phyloP scores from a whole-genome alignment of 495 filamentous ascomycete species.

The Penicillium simplicissimum region DNA sequence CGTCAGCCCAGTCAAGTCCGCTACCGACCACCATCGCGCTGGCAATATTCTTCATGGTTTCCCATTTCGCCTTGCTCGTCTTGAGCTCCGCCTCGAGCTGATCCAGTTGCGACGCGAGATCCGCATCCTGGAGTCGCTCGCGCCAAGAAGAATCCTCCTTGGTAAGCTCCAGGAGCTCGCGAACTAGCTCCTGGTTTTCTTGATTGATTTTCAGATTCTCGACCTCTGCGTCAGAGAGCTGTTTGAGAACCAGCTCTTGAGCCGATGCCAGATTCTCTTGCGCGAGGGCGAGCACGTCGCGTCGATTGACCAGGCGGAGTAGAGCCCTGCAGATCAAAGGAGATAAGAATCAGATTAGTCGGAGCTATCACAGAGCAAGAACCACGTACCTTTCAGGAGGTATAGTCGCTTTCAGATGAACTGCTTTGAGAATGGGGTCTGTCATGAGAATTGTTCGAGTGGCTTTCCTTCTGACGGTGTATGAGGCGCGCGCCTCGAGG shows the following conservation, averaged over 20 bases:
- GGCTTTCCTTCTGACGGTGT: conserved; percentile 66
- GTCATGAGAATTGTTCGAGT: conserved; percentile 64
- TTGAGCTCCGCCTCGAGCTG: conserved; percentile 57
- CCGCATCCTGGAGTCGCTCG: conserved; percentile 51
- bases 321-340: conserved; percentile 55
- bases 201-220: conserved; percentile 54
- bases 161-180: conserved; percentile 60
- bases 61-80: conserved; percentile 62
- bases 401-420: conserved; percentile 67
- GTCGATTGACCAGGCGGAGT: conserved; percentile 61
- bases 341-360: conserved; percentile 6
- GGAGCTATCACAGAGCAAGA: not conserved
- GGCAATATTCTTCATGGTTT: conserved; percentile 70
- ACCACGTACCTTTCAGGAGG: conserved; percentile 63
- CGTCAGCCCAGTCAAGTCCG: conserved; percentile 78
- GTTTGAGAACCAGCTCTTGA: conserved; percentile 46
- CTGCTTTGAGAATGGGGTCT: conserved; percentile 73
- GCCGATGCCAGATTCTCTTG: conserved; percentile 57
- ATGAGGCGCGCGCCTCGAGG: conserved; percentile 66
- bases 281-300: conserved; percentile 63
- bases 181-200: conserved; percentile 63
- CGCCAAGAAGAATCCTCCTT: conserved; percentile 55
- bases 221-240: conserved; percentile 55
- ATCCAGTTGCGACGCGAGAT: conserved; percentile 53
- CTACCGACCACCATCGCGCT: conserved; percentile 78